These are phyloP conservation scores for Penicillium flavigenum DNA, from an alignment of 495 filamentous ascomycete species.

Conservation along the genomic window DNA sequence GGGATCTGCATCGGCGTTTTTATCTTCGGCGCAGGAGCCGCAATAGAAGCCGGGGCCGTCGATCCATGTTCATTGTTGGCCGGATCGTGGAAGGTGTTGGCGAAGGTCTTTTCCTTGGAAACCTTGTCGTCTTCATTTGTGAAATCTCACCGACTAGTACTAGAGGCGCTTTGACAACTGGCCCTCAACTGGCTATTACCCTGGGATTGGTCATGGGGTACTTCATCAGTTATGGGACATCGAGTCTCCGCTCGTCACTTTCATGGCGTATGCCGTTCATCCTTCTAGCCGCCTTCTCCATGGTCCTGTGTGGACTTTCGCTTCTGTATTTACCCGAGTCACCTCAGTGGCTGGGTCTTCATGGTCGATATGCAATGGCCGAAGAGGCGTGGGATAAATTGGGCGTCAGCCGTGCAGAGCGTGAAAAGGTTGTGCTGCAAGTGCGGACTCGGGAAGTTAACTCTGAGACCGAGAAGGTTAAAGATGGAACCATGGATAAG, in stretches of 20 bases:
- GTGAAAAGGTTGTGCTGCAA: slow-evolving; percentile 43
- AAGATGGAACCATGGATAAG: slow-evolving; percentile 9
- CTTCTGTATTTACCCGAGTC: slow-evolving; percentile 43
- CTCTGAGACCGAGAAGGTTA: not conserved
- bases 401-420: slow-evolving; percentile 49
- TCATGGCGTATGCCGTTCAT: slow-evolving; percentile 59
- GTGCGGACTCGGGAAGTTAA: slow-evolving; percentile 6
- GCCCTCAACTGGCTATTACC: slow-evolving; percentile 55
- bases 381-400: slow-evolving; percentile 43
- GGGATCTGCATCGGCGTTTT: slow-evolving; percentile 53
- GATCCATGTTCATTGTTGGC: slow-evolving; percentile 55
- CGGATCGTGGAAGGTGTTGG: slow-evolving; percentile 57
- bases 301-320: slow-evolving; percentile 38
- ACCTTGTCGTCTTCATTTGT: slow-evolving; percentile 56
- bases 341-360: slow-evolving; percentile 51
- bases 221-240: slow-evolving; percentile 62
- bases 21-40: slow-evolving; percentile 56
- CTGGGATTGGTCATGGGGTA: slow-evolving; percentile 55
- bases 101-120: slow-evolving; percentile 59
- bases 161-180: slow-evolving; percentile 53
- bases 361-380: slow-evolving; percentile 39
- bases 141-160: slow-evolving; percentile 57
- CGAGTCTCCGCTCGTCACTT: slow-evolving; percentile 48
- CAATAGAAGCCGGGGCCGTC: slow-evolving; percentile 48
- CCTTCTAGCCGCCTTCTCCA: slow-evolving; percentile 43